These are phyloP conservation scores for Sugiyamaella americana DNA, from an alignment of 805 yeast genomes.

Conservation along the genomic window DNA sequence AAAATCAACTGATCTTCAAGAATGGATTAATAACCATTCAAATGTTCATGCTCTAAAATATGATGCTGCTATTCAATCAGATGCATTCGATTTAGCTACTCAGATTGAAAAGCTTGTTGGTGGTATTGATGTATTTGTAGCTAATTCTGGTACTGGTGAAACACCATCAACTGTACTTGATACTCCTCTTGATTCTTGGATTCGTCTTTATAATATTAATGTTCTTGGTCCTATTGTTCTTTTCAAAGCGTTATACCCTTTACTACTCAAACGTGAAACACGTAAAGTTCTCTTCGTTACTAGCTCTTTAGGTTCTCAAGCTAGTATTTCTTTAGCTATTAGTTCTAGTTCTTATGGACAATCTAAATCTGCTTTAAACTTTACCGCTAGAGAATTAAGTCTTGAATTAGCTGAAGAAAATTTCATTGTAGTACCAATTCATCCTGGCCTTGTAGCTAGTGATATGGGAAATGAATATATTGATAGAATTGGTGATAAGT, in stretches of 20 bases:
- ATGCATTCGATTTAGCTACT: neutral
- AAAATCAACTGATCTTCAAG: slow-evolving; percentile 14
- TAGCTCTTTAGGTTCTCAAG: slow-evolving; percentile 27
- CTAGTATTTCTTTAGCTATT: slow-evolving; percentile 19
- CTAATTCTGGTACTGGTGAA: neutral
- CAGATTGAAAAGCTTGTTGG: neutral
- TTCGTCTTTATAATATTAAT: slow-evolving; percentile 23
- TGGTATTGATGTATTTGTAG: neutral
- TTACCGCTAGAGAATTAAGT: slow-evolving; percentile 26
- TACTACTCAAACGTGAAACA: slow-evolving; percentile 20
- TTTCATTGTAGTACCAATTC: slow-evolving; percentile 30
- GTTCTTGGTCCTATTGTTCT: slow-evolving; percentile 26
- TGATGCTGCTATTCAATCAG: slow-evolving; percentile 15
- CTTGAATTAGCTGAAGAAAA: slow-evolving; percentile 27
- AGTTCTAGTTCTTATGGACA: slow-evolving; percentile 27
- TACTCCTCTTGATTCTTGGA: slow-evolving; percentile 6
- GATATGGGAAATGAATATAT: slow-evolving; percentile 28
- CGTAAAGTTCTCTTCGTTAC: slow-evolving; percentile 30
- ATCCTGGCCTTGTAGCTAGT: slow-evolving; percentile 37
- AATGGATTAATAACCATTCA: slow-evolving; percentile 9
- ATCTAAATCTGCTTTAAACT: slow-evolving; percentile 38
- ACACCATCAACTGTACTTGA: neutral
- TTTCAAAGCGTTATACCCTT: slow-evolving; percentile 24
- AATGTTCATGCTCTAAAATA: slow-evolving; percentile 26
- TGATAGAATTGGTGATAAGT: slow-evolving; percentile 2